These are phyloP conservation scores for Botrytis hyacinthi DNA, from an alignment of 2,329 filamentous ascomycete genomes.

Conservation along the genomic window DNA sequence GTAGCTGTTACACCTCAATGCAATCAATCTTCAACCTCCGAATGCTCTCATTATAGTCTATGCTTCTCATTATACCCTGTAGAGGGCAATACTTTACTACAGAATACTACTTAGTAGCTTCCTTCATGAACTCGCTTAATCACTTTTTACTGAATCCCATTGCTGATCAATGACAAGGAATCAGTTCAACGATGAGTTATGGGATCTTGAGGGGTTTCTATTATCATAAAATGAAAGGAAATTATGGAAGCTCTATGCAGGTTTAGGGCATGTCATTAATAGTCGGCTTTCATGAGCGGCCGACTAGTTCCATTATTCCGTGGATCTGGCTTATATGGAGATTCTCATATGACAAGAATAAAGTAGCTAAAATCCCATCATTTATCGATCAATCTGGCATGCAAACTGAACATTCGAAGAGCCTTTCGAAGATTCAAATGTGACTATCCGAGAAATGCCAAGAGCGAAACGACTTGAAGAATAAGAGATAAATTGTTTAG, in stretches of 20 bases:
- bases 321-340: not conserved
- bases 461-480: not conserved
- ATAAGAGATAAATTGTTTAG: not conserved
- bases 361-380: not conserved
- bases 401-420: not conserved
- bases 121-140: too few relatives aligned
- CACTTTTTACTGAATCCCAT: too few relatives aligned
- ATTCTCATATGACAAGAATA: not conserved
- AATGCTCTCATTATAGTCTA: not conserved
- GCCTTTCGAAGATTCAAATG: not conserved
- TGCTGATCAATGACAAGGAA: not conserved
- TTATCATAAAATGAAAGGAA: not conserved
- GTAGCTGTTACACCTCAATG: too few relatives aligned
- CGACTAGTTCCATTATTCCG: too few relatives aligned
- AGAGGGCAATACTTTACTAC: not conserved
- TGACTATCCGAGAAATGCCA: not conserved
- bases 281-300: too few relatives aligned
- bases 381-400: not conserved
- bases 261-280: too few relatives aligned
- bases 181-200: not conserved
- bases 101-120: too few relatives aligned
- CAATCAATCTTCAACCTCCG: too few relatives aligned
- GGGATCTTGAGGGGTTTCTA: not conserved
- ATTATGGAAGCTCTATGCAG: not conserved
- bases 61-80: not conserved